These are phyloP conservation scores for Exophiala sp. DNA, from an alignment of 2,329 filamentous ascomycete species.

Conservation along the genomic window DNA sequence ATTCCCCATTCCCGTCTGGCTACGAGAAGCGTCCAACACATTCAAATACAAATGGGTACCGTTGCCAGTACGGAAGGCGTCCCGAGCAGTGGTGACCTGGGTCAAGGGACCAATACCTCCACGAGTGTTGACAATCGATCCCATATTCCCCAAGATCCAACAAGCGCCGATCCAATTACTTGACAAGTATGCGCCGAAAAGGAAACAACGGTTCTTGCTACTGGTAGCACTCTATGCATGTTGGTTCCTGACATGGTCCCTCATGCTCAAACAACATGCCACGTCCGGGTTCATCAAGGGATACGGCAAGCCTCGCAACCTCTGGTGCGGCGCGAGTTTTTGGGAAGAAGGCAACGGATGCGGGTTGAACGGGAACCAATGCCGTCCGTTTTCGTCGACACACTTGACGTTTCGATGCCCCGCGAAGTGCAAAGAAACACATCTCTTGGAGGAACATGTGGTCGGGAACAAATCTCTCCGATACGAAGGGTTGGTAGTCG, in stretches of 20 bases:
- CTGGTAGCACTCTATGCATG: slow-evolving; percentile 40
- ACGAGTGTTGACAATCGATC: slow-evolving; percentile 41
- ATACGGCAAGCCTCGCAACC: slow-evolving; percentile 42
- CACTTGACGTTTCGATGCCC: slow-evolving; percentile 52
- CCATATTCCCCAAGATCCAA: slow-evolving; percentile 44
- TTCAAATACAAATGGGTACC: slow-evolving; percentile 47
- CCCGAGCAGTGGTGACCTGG: slow-evolving; percentile 41
- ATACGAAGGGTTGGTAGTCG: slow-evolving; percentile 49
- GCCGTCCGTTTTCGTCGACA: slow-evolving; percentile 50
- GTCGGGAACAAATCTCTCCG: slow-evolving; percentile 49
- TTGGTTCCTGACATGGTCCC: slow-evolving; percentile 45
- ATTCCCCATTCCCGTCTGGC: slow-evolving; percentile 41
- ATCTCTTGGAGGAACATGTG: slow-evolving; percentile 46
- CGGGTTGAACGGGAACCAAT: slow-evolving; percentile 51
- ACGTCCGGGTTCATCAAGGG: slow-evolving; percentile 45
- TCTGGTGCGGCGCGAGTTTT: slow-evolving; percentile 43
- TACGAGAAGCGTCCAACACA: slow-evolving; percentile 43
- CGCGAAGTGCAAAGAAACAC: slow-evolving; percentile 46
- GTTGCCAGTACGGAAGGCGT: slow-evolving; percentile 41
- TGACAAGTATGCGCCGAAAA: slow-evolving; percentile 42
- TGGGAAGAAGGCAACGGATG: slow-evolving; percentile 45
- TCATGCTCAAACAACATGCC: slow-evolving; percentile 42
- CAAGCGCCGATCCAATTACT: slow-evolving; percentile 42
- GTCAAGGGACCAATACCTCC: slow-evolving; percentile 45
- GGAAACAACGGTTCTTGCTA: slow-evolving; percentile 41